Base-by-base conservation (phyloP, 73 alveolate genomes). In the Paraurostyla sp. region DNA sequence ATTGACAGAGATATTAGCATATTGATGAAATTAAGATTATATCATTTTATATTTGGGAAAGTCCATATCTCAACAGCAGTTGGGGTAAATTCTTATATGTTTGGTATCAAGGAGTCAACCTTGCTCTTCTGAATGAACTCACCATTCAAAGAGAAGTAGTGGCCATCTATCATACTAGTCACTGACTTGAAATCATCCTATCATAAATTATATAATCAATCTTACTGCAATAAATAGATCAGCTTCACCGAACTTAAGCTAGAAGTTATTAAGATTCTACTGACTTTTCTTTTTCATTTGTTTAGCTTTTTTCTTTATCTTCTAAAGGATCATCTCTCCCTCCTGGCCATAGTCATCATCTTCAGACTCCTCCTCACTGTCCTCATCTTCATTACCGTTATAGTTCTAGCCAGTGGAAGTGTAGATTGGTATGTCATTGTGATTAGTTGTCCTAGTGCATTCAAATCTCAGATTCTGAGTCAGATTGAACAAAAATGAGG, bases 161-260 rank as follows among this genome's bases (percentile, higher is more conserved):
- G 73, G 22, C 87, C 87, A 48, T 45, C 68, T 32, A 73, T 73
- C 6, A 50, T 11, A 27, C 73, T 48, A 1, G 32, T 45, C 1
- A 73, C 71, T 32, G 15, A 43, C 52, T 73, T 73, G 49, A 73
- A 73, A 73, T 73, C 87, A 73, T 73, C 87, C 87, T 73, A 73
- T 23, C 13, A 42, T 43, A 23, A 23, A 20, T 36, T 20, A 69
- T 18, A 25, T 6, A 23, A 1, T 15, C 9, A 22, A 13, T 23
- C 68, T 73, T 73, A 73, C 87, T 6, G 54, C 33, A 27, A 73
- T 73, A 1, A 73, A 23, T 40, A 73, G 27, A 25, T 73, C 87
- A 13, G 87, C 46, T 22, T 73, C 87, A 43, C 87, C 87, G 46
- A 73, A 73, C 20, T 45, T 73, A n/a, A 73, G 50, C 3, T n/a